Conservation (phyloP, 2,329 filamentous ascomycete species). For the Orbilia javanica region DNA sequence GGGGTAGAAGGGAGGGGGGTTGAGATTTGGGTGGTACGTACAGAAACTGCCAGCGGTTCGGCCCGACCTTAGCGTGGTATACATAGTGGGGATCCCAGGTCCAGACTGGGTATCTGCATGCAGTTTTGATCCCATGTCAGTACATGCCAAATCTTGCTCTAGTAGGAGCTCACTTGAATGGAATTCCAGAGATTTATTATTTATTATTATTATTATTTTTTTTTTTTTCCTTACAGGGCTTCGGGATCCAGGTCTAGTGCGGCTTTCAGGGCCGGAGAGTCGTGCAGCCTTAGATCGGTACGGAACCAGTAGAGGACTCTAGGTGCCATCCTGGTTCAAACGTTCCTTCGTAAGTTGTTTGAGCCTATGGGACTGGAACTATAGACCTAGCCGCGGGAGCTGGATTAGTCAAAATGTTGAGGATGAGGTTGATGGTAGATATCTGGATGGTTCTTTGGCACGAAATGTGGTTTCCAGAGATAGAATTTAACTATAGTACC, state of each 20-base stretch:
- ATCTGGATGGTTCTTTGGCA: not conserved
- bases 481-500: not conserved
- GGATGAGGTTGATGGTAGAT: not conserved
- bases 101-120: constrained; percentile 71
- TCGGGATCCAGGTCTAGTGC: constrained; percentile 78
- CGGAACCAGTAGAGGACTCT: constrained; percentile 82
- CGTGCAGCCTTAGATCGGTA: constrained; percentile 81
- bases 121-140: not conserved
- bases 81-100: constrained; percentile 87
- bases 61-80: constrained; percentile 76
- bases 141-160: not conserved
- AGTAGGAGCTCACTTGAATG: not conserved
- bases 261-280: constrained; percentile 79
- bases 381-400: too few species aligned
- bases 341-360: not conserved
- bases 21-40: constrained; percentile 62
- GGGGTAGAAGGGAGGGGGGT: too few species aligned
- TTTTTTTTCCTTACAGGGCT: constrained; percentile 73
- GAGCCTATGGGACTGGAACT: not conserved
- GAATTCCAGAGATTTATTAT: too few species aligned
- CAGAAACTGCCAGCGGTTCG: constrained; percentile 81
- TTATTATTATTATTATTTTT: too few species aligned
- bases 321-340: constrained; percentile 63
- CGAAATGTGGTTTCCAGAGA: not conserved
- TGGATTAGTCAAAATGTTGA: too few species aligned